Evolutionary conservation across 2,329 filamentous ascomycete species (phyloP), one percentile per base, ranked within the genome.

Genomic region (Thermothelomyces thermophilus): DNA sequence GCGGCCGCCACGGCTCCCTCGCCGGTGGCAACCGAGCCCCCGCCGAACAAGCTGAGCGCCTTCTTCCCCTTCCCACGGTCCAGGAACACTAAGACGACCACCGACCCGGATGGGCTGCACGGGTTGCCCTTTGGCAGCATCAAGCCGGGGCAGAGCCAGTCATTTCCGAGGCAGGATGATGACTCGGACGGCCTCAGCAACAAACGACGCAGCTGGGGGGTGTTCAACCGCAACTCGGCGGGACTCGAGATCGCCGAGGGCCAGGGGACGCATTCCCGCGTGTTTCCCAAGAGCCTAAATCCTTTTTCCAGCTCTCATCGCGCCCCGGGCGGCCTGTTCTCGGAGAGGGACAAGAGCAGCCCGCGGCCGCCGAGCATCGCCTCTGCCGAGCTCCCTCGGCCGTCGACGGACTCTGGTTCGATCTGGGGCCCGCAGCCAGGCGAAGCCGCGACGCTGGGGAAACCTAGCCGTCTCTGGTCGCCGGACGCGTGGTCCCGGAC

Each of bases 351-450:
- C 36, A 70, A 73, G 3, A 73, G 74, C 63, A 75, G 76, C 63
- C 83, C 86, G 1, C 73, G 86, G 16, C 85, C 86, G 11, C 73
- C 79, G 1, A 87, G 84, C 2, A 84, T 85, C 52, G 79, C 81
- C 13, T 87, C 84, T 0, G 76, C 75, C 5, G 84, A 87, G 51
- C 73, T 90, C 46, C 85, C 87, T 1, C 77, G 87, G 41, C 88
- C 87, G 5, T 90, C 87, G 1, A 86, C 85, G 1, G 88, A 93
- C 54, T 87, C 83, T 55, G 79, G 82, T 41, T 86, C 84, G 20
- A 87, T 90, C 53, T 88, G 86, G 68, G 85, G 83, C 64, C 75
- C 76, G 1, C 72, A 72, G 0, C 64, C 66, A 13, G 51, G 51
- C n/a, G 66, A 67, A 3, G 68, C 46, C 3, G 40, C 50, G 17